Percentiles rank a stretch among this genome's conserved stretches.
These are phyloP conservation scores for Eimeria tenella DNA, from an alignment of 169 alveolate genomes.

Conservation along the genomic window DNA sequence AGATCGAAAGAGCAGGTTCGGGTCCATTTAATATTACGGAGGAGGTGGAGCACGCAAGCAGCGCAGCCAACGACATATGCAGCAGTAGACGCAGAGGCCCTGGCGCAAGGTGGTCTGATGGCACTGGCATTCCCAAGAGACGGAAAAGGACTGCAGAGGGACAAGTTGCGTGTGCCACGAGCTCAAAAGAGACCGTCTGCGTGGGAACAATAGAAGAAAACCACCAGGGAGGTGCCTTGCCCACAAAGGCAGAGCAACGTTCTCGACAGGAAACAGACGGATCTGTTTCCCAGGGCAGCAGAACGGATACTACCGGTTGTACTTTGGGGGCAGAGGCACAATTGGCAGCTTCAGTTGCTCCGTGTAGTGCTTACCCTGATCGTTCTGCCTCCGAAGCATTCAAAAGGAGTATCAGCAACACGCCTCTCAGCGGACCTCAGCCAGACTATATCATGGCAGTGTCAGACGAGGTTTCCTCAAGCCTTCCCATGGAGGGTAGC, in stretches of 20 bases:
- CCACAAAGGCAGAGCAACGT: neutral
- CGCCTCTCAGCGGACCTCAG: neutral
- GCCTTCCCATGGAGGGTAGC: too few relatives aligned
- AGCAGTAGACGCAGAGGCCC: conserved; percentile 45
- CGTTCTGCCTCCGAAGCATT: conserved; percentile 25
- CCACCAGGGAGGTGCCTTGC: conserved; percentile 7
- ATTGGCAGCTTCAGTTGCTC: conserved; percentile 10
- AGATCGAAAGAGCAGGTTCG: neutral
- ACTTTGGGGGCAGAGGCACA: neutral
- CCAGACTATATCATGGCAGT: too few relatives aligned
- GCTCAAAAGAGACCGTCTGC: neutral
- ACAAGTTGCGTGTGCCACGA: neutral
- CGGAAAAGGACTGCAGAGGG: neutral
- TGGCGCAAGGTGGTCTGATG: neutral
- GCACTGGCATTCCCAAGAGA: conserved; percentile 7
- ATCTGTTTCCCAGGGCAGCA: conserved; percentile 30
- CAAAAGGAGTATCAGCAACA: neutral
- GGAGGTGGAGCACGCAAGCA: too few relatives aligned
- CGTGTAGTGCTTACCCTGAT: neutral
- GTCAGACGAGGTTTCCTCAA: too few relatives aligned
- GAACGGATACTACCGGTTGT: neutral
- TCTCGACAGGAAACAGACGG: conserved; percentile 33
- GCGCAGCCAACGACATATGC: neutral
- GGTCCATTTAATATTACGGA: too few relatives aligned
- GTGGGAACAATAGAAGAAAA: neutral